These are phyloP conservation scores for Aspergillus brunneoviolaceus DNA, from an alignment of 2,329 filamentous ascomycete species.

Conservation along the genomic window DNA sequence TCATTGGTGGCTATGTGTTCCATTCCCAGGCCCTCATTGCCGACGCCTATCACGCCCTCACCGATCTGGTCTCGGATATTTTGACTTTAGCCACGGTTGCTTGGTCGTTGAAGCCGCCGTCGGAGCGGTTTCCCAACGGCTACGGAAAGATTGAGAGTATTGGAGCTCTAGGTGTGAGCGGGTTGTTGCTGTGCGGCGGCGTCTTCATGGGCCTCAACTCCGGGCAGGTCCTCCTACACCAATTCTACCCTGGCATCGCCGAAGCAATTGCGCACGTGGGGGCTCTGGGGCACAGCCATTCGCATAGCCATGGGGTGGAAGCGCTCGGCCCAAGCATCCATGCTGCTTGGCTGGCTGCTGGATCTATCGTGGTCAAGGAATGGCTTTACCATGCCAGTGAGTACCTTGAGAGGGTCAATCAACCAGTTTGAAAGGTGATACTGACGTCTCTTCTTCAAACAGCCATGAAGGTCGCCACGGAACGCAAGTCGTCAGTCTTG, in stretches of 20 bases:
- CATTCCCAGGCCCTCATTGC: constrained; percentile 91
- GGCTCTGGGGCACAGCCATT: constrained; percentile 56
- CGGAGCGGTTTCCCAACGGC: constrained; percentile 78
- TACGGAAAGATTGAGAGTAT: constrained; percentile 98
- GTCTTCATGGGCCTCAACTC: constrained; percentile 88
- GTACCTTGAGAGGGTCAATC: constrained; percentile 38
- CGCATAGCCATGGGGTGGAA: constrained; percentile 52
- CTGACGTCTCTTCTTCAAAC: constrained; percentile 8
- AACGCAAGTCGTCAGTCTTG: constrained; percentile 92
- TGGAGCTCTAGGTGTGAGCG: constrained; percentile 87
- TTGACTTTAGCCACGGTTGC: constrained; percentile 92
- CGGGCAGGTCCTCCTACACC: constrained; percentile 66
- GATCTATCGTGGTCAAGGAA: constrained; percentile 89
- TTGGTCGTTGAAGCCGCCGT: constrained; percentile 84
- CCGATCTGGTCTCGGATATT: constrained; percentile 91
- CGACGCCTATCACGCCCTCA: constrained; percentile 93
- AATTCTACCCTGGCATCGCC: constrained; percentile 68
- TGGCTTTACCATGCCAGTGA: constrained; percentile 95
- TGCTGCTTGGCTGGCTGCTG: constrained; percentile 89
- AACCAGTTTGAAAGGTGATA: background rate
- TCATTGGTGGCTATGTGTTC: constrained; percentile 87
- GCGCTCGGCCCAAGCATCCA: constrained; percentile 78
- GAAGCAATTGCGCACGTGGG: constrained; percentile 46
- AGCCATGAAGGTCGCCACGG: constrained; percentile 94
- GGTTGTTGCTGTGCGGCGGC: constrained; percentile 84